Base-by-base conservation (phyloP, 257 asterid species). In the Coffea eugenioides region DNA sequence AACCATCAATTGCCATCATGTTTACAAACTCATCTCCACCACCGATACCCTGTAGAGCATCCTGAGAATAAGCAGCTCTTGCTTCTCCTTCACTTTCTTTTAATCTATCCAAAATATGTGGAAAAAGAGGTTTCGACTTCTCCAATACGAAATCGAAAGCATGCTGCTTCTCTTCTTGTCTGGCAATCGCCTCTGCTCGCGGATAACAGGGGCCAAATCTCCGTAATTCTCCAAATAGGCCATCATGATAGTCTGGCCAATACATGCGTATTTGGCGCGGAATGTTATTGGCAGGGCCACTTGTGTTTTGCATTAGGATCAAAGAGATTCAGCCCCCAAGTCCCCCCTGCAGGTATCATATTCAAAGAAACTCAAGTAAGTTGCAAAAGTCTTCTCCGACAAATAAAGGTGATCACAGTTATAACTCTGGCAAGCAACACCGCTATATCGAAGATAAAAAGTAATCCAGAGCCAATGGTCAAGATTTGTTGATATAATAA, bases 1-100 rank as follows among this genome's bases (percentile, higher is more conserved):
- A 79, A 12, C 82, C 77, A 27, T 79, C 82, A 65, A 13, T 45
- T 13, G 45, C 14, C 82, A 71, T 79, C 77, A 79, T 79, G 61
- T 31, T 8, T 14, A 61, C 23, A 59, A 79, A 71, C 0, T 71
- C 46, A 6, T 21, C 13, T 49, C 41, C 34, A 31, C 31, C 23
- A 3, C 4, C 1, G 8, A 70, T 4, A 41, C 1, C 5, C 25
- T 34, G 5, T 8, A 1, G 15, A 8, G 43, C 1, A 10, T 36
- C 61, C 15, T 27, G 57, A 16, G 3, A 27, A 78, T 78, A 49
- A 49, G 14, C 0, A 8, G 14, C 14, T 49, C 56, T 9, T 49
- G 56, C 56, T 49, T 8, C 56, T 56, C 13, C 59, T 8, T 10
- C 48, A 15, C 16, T 14, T 6, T 16, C 21, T 15, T 15, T 0